Percentiles rank a stretch among this genome's conserved stretches.
These are phyloP conservation scores for Asterionellopsis glacialis DNA, from an alignment of 108 stramenopile genomes.

Conservation along the genomic window DNA sequence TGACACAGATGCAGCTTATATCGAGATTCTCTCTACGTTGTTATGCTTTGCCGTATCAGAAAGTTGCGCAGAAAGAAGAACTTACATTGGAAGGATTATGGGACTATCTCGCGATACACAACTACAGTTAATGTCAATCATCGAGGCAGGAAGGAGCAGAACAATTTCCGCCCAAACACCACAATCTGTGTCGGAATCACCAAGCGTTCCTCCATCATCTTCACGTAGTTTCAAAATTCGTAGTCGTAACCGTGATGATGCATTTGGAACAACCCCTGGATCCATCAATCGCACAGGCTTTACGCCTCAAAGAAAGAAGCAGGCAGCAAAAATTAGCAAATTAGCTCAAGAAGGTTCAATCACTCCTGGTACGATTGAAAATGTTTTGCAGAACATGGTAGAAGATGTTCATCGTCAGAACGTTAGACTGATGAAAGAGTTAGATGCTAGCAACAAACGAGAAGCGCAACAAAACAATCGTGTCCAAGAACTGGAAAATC, in stretches of 20 bases:
- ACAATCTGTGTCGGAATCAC: background rate
- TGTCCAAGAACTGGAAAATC: slow-evolving; percentile 45
- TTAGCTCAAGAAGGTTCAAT: slow-evolving; percentile 8
- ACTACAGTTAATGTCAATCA: slow-evolving; percentile 34
- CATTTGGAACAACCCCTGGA: slow-evolving; percentile 1
- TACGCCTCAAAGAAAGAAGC: slow-evolving; percentile 4
- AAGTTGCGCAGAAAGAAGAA: slow-evolving; percentile 25
- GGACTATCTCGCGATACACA: slow-evolving; percentile 20
- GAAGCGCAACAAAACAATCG: slow-evolving; percentile 40
- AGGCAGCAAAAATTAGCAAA: too few relatives aligned
- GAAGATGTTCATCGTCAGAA: slow-evolving; percentile 26
- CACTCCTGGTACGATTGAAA: slow-evolving; percentile 34
- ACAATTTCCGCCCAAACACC: background rate
- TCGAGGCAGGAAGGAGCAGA: slow-evolving; percentile 11
- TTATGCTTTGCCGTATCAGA: slow-evolving; percentile 34
- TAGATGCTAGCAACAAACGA: slow-evolving; percentile 30
- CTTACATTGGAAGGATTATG: slow-evolving; percentile 44
- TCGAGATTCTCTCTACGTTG: slow-evolving; percentile 29
- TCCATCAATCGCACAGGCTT: background rate
- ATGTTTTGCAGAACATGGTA: slow-evolving; percentile 23
- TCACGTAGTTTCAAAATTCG: background rate
- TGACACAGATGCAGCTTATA: slow-evolving; percentile 4
- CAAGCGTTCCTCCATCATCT: background rate
- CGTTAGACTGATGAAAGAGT: slow-evolving; percentile 29
- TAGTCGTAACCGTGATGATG: background rate